Percentiles rank a stretch among this genome's conserved stretches.
phyloP scores from a whole-genome alignment of 257 asterid species.

The Solanum habrochaites region DNA sequence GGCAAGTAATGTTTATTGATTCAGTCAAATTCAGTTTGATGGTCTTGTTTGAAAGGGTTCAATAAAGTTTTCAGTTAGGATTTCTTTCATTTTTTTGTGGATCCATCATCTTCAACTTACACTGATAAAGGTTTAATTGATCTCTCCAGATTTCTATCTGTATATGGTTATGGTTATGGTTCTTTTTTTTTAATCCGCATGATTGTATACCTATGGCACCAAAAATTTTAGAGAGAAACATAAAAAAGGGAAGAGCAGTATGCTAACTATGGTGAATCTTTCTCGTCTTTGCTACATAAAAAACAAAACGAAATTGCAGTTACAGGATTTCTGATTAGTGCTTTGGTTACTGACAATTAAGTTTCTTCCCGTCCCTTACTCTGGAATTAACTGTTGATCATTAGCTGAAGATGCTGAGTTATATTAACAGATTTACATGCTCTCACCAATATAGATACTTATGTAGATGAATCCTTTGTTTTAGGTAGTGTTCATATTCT shows the following conservation, averaged over 20 bases:
- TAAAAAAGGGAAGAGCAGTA: background rate
- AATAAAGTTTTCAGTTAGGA: background rate
- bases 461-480: background rate
- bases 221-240: background rate
- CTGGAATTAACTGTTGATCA: background rate
- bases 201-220: background rate
- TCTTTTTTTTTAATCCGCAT: background rate
- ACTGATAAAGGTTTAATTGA: background rate
- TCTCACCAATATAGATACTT: background rate
- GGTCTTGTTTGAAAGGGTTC: background rate
- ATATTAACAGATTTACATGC: background rate
- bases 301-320: background rate
- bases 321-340: background rate
- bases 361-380: background rate
- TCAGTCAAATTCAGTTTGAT: background rate
- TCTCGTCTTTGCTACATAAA: background rate
- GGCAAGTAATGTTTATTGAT: slow-evolving; percentile 19
- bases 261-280: background rate
- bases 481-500: background rate
- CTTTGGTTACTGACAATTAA: no score
- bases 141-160: background rate
- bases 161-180: background rate
- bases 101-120: background rate
- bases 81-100: background rate
- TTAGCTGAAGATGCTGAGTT: background rate